Evolutionary conservation across 768 basidiomycete genomes (phyloP).

Genomic region (Filobasidium wieringae): DNA sequence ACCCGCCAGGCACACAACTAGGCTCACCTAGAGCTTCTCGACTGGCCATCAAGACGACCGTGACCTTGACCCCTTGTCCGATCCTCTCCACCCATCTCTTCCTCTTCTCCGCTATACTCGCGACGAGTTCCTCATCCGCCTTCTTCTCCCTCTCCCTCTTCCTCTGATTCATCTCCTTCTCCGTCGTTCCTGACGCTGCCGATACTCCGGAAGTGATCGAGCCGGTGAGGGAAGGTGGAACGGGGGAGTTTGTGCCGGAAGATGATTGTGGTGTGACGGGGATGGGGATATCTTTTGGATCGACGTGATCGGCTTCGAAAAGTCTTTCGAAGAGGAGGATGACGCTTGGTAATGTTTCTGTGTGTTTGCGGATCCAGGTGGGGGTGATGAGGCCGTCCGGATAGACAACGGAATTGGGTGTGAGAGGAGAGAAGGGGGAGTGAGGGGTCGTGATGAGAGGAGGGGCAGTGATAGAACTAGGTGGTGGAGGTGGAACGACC

Average conservation of each 20-base stretch:
- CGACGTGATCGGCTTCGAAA: slow-evolving; percentile 45
- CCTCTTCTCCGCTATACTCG: slow-evolving; percentile 68
- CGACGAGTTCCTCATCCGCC: slow-evolving; percentile 63
- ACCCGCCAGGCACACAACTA: background rate
- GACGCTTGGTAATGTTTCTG: slow-evolving; percentile 77
- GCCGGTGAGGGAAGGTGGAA: background rate
- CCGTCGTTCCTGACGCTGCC: background rate
- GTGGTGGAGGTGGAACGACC: slow-evolving; percentile 44
- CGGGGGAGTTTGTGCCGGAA: no score
- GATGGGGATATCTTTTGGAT: background rate
- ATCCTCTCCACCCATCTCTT: slow-evolving; percentile 64
- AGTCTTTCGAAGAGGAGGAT: slow-evolving; percentile 83
- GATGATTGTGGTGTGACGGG: background rate
- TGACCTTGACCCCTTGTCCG: slow-evolving; percentile 80
- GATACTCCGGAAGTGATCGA: background rate
- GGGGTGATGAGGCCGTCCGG: slow-evolving; percentile 95
- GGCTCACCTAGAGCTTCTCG: slow-evolving; percentile 68
- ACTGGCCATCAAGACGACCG: slow-evolving; percentile 84
- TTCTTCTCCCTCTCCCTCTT: slow-evolving; percentile 51
- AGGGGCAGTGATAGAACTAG: background rate
- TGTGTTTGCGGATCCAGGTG: slow-evolving; percentile 95
- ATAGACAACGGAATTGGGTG: slow-evolving; percentile 72
- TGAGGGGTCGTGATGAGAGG: slow-evolving; percentile 42
- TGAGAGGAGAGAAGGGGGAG: slow-evolving; percentile 88
- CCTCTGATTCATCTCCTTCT: slow-evolving; percentile 41